Base-by-base conservation (phyloP, 2,329 filamentous ascomycete species). In the Epichloe elymi region DNA sequence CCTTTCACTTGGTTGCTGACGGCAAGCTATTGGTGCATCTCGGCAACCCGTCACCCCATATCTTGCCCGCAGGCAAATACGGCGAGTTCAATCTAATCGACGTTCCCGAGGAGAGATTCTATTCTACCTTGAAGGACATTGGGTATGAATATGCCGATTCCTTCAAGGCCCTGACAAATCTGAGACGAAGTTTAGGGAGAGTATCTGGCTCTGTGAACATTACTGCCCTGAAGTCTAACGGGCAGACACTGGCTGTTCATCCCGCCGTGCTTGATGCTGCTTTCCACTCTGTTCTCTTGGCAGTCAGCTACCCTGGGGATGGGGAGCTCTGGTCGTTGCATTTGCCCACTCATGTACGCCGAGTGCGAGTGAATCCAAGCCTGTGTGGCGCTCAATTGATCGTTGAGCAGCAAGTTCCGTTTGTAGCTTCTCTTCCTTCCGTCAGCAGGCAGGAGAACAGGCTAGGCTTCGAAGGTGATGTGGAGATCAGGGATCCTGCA, bases 261-360 rank as follows among this genome's bases (percentile, higher is more conserved):
- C 67, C 68, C 0, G 62, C 56, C 0, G 54, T 59, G 2, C 55
- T 71, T 0, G 68, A 70, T 41, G 57, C 58, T 0, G 62, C 63
- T 2, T 62, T 71, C 51, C 69, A 71, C 52, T 53, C 62, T 5
- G 52, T 62, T 10, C 58, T 70, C 5, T 55, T 61, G 1, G 65
- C 67, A 1, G 62, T 59, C 44, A 59, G 60, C 5, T 63, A 56
- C 20, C 68, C 68, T 0, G 61, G 60, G 0, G 64, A 67, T 40
- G 65, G 60, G 3, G 57, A 56, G 3, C 57, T 71, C 4, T 63
- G 61, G 58, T 53, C 61, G 1, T 54, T 64, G 3, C 60, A 65
- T 45, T 53, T 70, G 2, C 65, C 66, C 3, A 60, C 57, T 0
- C 53, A 42, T 12, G 63, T 68, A 12, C 49, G 55, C 14, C 50